Evolutionary conservation across 805 yeast genomes (phyloP), one percentile per base, ranked within the genome.

Genomic region (Saccharomycopsis fermentans): DNA sequence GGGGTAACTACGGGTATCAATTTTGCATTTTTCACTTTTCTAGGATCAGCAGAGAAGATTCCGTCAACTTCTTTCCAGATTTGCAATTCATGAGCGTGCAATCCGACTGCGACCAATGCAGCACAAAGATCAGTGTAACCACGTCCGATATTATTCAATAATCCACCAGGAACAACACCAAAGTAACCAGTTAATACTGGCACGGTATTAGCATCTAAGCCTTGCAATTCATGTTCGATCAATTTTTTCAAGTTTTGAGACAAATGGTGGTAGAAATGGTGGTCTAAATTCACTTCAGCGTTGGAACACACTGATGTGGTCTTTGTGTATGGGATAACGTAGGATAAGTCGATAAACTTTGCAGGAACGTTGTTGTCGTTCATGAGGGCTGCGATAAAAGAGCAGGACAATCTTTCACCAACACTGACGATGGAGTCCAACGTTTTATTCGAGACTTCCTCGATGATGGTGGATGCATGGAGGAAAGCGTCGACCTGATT

Each of bases 11-110:
- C 82, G 59, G 83, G 81, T 63, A 94, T 77, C 55, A 92, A 76
- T 65, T 96, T 79, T 3, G 99, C 99, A 58, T 82, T 83, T 39
- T 90, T 86, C 32, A 94, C 98, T 67, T 94, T 94, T 62, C 99
- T 79, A 47, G 99, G 99, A 70, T 94, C 99, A 2, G 99, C 99
- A 0, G 98, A 91, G 76, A 94, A 94, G 43, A 94, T 94, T 66
- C 99, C 99, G 70, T 94, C 99, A 56, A 94, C 99, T 75, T 94
- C 99, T 67, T 94, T 94, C 99, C 99, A 94, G 55, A 94, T 89
- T 74, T 94, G 99, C 62, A 94, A 77, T 73, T 94, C 99, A 52
- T 90, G 95, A 4, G 98, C 97, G 62, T 79, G 81, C 55, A 86
- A 73, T 1, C 97, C 99, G 32, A 94, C 98, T 0, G 99, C 97